phyloP scores from a whole-genome alignment of 371 early-diverging fungal species.

The Chytridiales sp. region DNA sequence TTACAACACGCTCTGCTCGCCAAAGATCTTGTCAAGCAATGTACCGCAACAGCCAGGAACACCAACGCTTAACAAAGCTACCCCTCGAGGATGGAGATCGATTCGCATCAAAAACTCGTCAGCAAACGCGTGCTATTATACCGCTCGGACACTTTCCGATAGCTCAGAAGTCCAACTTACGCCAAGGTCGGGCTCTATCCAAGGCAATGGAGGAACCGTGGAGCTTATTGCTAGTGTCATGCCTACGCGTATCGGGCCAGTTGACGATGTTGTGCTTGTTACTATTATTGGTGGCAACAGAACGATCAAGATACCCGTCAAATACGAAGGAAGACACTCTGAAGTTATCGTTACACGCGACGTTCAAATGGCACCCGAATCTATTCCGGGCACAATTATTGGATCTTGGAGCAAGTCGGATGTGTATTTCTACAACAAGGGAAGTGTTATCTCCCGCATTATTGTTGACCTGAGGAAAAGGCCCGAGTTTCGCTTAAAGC shows the following conservation, averaged over 20 bases:
- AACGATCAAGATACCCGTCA: constrained; percentile 35
- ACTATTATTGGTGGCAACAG: constrained; percentile 37
- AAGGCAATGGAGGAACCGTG: constrained; percentile 13
- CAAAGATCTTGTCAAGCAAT: constrained; percentile 3
- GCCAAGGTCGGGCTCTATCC: constrained; percentile 30
- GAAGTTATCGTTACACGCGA: constrained; percentile 20
- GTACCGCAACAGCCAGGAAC: background rate
- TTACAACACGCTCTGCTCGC: constrained; percentile 4
- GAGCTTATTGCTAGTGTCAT: constrained; percentile 32
- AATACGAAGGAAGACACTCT: constrained; percentile 36
- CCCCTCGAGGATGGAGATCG: constrained; percentile 11
- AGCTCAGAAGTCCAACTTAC: constrained; percentile 24
- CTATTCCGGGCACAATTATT: constrained; percentile 30
- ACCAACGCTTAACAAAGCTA: background rate
- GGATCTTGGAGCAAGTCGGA: constrained; percentile 30
- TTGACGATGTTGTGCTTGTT: constrained; percentile 39
- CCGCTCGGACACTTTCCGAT: constrained; percentile 19
- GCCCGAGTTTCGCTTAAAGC: constrained; percentile 32
- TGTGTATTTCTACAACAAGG: constrained; percentile 26
- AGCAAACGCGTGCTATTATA: constrained; percentile 29
- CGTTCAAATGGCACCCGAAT: constrained; percentile 1
- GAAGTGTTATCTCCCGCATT: constrained; percentile 26
- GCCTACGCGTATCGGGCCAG: constrained; percentile 25
- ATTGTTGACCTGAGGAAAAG: constrained; percentile 35
- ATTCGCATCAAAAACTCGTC: constrained; percentile 43